A percentile compares a stretch with the other conserved stretches of the same genome.
Evolutionary conservation across 331 rosid genomes (phyloP).

Genomic region (Quercus tomentella): DNA sequence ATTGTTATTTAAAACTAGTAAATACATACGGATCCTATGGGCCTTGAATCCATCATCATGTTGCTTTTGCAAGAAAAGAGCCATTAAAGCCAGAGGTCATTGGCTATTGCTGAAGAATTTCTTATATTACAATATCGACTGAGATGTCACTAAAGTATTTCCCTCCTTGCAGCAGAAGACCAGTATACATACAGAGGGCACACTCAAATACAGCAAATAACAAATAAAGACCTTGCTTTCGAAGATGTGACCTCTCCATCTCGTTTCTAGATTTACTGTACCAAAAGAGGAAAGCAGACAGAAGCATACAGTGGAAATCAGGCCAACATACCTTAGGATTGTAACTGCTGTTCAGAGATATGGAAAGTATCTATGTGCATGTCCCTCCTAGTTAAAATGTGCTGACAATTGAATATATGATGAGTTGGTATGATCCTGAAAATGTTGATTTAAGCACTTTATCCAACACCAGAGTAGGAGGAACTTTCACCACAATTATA

Average conservation of each 20-base stretch:
- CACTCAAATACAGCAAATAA: background rate
- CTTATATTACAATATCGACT: background rate
- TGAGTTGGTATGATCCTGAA: background rate
- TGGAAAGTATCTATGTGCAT: background rate
- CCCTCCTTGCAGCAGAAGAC: background rate
- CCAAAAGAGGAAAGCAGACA: background rate
- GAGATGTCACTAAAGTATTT: background rate
- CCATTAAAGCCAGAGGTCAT: no score
- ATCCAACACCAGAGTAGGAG: background rate
- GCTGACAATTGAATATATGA: background rate
- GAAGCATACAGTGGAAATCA: background rate
- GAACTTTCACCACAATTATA: background rate
- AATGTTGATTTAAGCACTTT: background rate
- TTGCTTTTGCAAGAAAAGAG: no score
- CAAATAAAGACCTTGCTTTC: background rate
- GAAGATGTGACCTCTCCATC: background rate
- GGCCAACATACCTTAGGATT: no score
- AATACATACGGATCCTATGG: no score
- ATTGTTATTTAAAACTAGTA: no score
- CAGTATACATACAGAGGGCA: background rate
- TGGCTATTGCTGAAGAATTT: background rate
- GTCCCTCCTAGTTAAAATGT: background rate
- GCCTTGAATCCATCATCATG: no score
- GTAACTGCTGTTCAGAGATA: background rate
- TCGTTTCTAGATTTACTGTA: background rate